Base-by-base conservation (phyloP, 1,284 basidiomycete genomes). In the Pascua sp. region DNA sequence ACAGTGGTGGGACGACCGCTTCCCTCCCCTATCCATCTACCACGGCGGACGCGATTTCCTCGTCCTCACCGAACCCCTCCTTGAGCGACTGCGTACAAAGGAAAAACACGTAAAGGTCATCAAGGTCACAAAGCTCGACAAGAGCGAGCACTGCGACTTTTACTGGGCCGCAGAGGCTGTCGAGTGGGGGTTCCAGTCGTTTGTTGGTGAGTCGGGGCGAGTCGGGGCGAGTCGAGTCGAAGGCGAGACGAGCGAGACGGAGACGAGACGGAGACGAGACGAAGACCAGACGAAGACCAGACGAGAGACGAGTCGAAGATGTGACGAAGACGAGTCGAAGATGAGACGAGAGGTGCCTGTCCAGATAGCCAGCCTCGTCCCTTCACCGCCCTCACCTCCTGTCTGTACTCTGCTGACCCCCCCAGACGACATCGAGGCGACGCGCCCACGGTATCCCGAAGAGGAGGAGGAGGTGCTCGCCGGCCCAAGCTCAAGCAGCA, bases 91-190 rank as follows among this genome's bases (percentile, higher is more conserved):
- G 48, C 67, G 74, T 56, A 64, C 64, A 41, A 77, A 79, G 55
- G 82, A 83, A 67, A 76, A 69, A 60, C 75, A 80, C 54, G 82
- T 84, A 9, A 72, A 78, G 39, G 69, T 85, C 8, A 76, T 84
- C 48, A 75, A 84, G 41, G 78, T 80, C 15, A 80, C 80, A 56
- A 80, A 80, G 63, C 67, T 84, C 52, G 80, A 81, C 47, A 65
- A 74, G 63, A 78, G 76, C 41, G 82, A 83, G 73, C 75, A 77
- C 57, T 77, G 76, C 48, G 80, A 82, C 59, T 80, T 80, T 59
- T 80, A 79, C 60, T 82, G 82, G 81, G 80, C 81, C 2, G 82
- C 82, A 1, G 82, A 84, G 66, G 83, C 84, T 8, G 83, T 84
- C 13, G 84, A 85, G 66, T 82, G 83, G 78, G 82, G 81, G 56